Conservation (phyloP, 176 grass and related monocot genomes). For the Eremochloa ophiuroides region DNA sequence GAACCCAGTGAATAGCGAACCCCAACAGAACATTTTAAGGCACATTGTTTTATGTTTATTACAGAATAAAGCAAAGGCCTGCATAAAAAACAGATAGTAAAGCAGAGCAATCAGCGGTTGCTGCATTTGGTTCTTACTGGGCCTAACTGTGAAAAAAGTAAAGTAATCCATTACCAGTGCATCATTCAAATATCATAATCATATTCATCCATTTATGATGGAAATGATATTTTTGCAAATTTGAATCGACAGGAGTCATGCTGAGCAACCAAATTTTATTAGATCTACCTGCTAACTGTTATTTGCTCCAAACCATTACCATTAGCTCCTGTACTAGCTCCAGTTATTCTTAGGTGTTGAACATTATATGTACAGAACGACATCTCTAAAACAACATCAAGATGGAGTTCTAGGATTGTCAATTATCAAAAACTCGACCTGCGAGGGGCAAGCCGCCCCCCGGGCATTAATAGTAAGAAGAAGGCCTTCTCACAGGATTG, state of each 20-base stretch:
- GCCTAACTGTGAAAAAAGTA: not conserved
- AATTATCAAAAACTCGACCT: too few species aligned
- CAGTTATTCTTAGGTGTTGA: not conserved
- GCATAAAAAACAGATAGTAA: not conserved
- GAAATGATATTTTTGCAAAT: not conserved
- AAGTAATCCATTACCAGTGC: not conserved
- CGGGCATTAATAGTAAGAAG: too few species aligned
- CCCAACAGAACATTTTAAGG: not conserved
- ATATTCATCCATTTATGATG: constrained; percentile 3
- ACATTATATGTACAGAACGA: not conserved
- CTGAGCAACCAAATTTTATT: not conserved
- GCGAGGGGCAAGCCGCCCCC: too few species aligned
- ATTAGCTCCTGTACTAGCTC: not conserved
- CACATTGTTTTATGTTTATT: not conserved
- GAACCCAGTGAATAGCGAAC: not conserved
- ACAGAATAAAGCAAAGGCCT: not conserved
- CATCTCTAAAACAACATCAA: not conserved
- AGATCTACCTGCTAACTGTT: not conserved
- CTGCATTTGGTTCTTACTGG: not conserved
- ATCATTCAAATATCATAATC: not conserved
- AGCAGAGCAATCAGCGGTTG: not conserved
- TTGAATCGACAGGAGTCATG: not conserved
- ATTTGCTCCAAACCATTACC: not conserved
- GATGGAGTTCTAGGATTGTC: not conserved
- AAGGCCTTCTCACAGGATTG: too few species aligned